Evolutionary conservation across 2,329 filamentous ascomycete genomes (phyloP), one percentile per base, ranked within the genome.

Genomic region (Cyclaneusma minus): DNA sequence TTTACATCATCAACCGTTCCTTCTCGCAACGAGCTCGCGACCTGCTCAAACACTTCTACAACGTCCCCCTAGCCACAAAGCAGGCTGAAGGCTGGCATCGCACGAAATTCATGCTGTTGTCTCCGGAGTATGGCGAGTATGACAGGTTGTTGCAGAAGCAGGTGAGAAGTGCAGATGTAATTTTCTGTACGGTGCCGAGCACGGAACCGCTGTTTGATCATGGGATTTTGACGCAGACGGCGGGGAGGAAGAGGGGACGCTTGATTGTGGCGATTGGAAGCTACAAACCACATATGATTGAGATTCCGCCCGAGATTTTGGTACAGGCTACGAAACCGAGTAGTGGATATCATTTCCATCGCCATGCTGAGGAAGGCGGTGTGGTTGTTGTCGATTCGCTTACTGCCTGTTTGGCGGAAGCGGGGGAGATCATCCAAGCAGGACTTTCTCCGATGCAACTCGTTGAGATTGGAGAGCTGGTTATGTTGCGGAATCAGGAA

Each of bases 181-280:
- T 95, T 19, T 89, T 92, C 54, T 87, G 82, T 54, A 92, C 82
- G 37, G 93, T 84, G 2, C 82, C 85, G 0, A 77, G 73, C 1
- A 65, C 62, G 0, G 58, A 65, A 17, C 78, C 80, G 1, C 56
- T 94, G 2, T 95, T 94, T 44, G 78, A 85, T 27, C 60, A 57
- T 7, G 48, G 62, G 7, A 72, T 80, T 33, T 59, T 94, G 26
- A 91, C 80, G 0, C 77, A 64, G 29, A 62, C 66, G 5, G 74
- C 80, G 37, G 78, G 72, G 0, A 54, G 76, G 16, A 68, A 64
- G 37, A 81, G 80, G 45, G 76, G 77, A 2, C 53, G 79, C 14
- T 61, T 85, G 37, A 68, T 87, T 27, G 63, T 79, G 2, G 76
- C 76, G 0, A 68, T 85, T 22, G 80, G 80, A 8, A 75, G 68